Percentiles rank a stretch among this genome's conserved stretches.
Conservation (phyloP, 345 rosid genomes). For the Lumnitzera littorea region DNA sequence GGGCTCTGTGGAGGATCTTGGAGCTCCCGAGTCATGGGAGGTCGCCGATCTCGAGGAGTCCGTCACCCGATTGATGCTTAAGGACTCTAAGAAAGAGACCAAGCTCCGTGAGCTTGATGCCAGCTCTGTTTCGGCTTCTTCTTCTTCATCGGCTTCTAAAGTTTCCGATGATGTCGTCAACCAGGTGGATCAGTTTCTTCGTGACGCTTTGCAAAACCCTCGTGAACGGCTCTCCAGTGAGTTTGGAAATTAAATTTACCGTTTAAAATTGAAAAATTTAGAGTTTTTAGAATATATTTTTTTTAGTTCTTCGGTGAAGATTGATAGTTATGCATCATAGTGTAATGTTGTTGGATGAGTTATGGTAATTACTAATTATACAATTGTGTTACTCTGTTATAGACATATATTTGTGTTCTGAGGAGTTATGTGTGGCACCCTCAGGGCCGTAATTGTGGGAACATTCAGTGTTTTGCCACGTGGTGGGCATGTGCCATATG, state of each 20-base stretch:
- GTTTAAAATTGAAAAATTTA: neutral
- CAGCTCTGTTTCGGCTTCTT: conserved; percentile 15
- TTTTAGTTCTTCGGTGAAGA: neutral
- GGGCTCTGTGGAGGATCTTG: conserved; percentile 71
- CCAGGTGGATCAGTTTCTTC: conserved; percentile 75
- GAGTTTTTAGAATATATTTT: neutral
- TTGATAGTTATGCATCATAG: no score
- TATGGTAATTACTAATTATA: no score
- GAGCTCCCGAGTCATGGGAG: conserved; percentile 88
- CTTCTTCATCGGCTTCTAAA: conserved; percentile 10
- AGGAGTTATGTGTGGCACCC: no score
- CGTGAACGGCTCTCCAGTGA: conserved; percentile 74
- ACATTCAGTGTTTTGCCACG: no score
- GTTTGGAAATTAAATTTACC: neutral
- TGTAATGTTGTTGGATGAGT: no score
- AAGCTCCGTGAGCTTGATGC: conserved; percentile 9
- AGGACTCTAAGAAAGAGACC: conserved; percentile 16
- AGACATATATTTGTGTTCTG: no score
- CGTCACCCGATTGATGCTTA: conserved; percentile 56
- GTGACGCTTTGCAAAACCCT: conserved; percentile 69
- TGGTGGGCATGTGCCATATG: no score
- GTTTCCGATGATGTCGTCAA: conserved; percentile 28
- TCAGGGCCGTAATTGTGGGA: no score
- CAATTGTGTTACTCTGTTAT: no score
- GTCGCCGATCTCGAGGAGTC: conserved; percentile 69